Evolutionary conservation across 768 basidiomycete genomes (phyloP), one percentile per base, ranked within the genome.

Genomic region (Cubamyces sp.): DNA sequence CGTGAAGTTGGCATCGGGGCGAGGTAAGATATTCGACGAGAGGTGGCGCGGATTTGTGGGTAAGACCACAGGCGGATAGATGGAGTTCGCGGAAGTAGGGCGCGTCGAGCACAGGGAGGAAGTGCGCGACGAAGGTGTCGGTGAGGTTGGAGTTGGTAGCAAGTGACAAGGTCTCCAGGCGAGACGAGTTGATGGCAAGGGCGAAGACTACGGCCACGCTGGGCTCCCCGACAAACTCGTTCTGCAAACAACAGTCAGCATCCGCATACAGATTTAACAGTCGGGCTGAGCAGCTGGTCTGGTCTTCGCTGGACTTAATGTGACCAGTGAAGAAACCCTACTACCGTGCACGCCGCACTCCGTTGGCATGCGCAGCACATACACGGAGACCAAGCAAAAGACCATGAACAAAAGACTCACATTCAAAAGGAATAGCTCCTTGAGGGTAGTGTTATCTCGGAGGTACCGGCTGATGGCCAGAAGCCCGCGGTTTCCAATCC

Each of bases 401-500:
- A 1, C 19, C 2, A 18, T 18, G 25, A 18, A 26, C 3, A 15
- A 37, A 9, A 26, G 14, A 76, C 84, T 68, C 64, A 89, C 88
- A 57, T 84, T 82, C 66, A 84, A 84, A 39, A 90, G 75, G 64
- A 82, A 82, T 14, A 90, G 68, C 47, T 79, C 79, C 65, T 76
- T 77, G 45, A 90, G 68, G 23, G 74, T 66, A 0, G 58, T 64
- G 66, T 87, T 87, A 9, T 74, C 74, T 50, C 72, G 73, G 30
- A 90, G 61, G 69, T 85, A 88, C 41, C 74, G 68, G 5, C 80
- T 69, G 43, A 90, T 81, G n/a, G 83, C 80, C 48, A 76, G 69
- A 5, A 90, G 77, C 5, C 86, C 86, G 39, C 70, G 69, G 66
- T 86, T 78, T 9, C 86, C 82, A 28, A 90, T 83, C 9, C 70